Evolutionary conservation across 352 stramenopile species (phyloP).

Genomic region (Blastocystis sp.): DNA sequence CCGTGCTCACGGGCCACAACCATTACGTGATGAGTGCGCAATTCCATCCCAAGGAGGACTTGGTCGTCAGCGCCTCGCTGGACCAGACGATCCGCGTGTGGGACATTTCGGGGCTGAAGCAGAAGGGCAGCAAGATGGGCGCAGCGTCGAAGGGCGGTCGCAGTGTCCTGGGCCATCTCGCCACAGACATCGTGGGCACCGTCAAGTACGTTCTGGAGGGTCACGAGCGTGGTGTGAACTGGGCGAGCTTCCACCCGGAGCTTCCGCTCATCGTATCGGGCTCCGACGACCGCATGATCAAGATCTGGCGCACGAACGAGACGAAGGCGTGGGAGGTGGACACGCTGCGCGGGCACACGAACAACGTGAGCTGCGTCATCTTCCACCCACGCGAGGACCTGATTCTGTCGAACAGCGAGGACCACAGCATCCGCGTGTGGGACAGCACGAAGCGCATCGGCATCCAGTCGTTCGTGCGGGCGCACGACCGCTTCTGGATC

Average conservation of each 20-base stretch:
- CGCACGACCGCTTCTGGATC: constrained; percentile 99
- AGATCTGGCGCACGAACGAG: constrained; percentile 98
- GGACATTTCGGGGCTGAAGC: constrained; percentile 94
- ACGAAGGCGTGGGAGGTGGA: constrained; percentile 99
- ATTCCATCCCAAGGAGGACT: constrained; percentile 98
- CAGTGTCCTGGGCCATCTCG: constrained; percentile 58
- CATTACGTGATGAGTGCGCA: constrained; percentile 99
- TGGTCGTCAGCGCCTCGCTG: constrained; percentile 93
- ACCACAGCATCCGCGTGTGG: constrained; percentile 95
- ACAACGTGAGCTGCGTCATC: constrained; percentile 97
- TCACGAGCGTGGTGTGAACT: constrained; percentile 98
- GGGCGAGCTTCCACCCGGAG: constrained; percentile 85
- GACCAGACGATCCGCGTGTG: constrained; percentile 97
- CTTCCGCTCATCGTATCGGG: constrained; percentile 91
- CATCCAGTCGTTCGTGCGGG: constrained; percentile 91
- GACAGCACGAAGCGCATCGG: constrained; percentile 94
- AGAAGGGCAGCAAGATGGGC: constrained; percentile 63
- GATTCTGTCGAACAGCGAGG: constrained; percentile 96
- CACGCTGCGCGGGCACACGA: constrained; percentile 95
- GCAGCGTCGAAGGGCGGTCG: not conserved
- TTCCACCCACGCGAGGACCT: constrained; percentile 98
- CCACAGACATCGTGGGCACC: constrained; percentile 92
- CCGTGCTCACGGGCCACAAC: constrained; percentile 98
- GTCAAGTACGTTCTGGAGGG: constrained; percentile 99
- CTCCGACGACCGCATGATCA: constrained; percentile 95